Evolutionary conservation across 306 rosid genomes (phyloP).

Genomic region (Cicer arietinum): DNA sequence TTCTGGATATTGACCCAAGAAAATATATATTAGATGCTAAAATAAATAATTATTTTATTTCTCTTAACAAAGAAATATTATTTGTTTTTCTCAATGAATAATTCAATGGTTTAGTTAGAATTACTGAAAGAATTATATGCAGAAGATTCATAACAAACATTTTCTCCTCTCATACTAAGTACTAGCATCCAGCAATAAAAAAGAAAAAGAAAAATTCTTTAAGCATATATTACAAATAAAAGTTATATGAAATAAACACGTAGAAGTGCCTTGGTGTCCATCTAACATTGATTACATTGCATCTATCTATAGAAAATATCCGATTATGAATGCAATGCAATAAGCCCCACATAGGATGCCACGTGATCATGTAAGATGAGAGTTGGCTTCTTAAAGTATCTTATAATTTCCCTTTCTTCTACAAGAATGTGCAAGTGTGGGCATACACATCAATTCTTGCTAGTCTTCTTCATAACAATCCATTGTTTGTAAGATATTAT

Average conservation of each 20-base stretch:
- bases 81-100: too few relatives aligned
- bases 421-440: conserved; percentile 49
- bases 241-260: conserved; percentile 33
- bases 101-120: too few relatives aligned
- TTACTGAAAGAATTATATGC: too few relatives aligned
- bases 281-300: conserved; percentile 36
- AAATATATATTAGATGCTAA: too few relatives aligned
- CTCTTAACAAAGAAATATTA: too few relatives aligned
- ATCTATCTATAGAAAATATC: conserved; percentile 29
- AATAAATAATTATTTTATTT: too few relatives aligned
- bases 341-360: conserved; percentile 33
- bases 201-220: too few relatives aligned
- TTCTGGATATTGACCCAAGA: too few relatives aligned
- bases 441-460: conserved; percentile 62
- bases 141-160: too few relatives aligned
- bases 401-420: conserved; percentile 45
- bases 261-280: conserved; percentile 38
- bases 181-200: too few relatives aligned
- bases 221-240: neutral
- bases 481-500: conserved; percentile 50
- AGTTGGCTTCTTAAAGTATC: conserved; percentile 40
- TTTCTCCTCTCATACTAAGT: too few relatives aligned
- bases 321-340: conserved; percentile 33
- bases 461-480: conserved; percentile 62
- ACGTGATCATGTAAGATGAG: conserved; percentile 8